Evolutionary conservation across 805 yeast genomes (phyloP), one percentile per base, ranked within the genome.

Genomic region (Candida sphagnicola): DNA sequence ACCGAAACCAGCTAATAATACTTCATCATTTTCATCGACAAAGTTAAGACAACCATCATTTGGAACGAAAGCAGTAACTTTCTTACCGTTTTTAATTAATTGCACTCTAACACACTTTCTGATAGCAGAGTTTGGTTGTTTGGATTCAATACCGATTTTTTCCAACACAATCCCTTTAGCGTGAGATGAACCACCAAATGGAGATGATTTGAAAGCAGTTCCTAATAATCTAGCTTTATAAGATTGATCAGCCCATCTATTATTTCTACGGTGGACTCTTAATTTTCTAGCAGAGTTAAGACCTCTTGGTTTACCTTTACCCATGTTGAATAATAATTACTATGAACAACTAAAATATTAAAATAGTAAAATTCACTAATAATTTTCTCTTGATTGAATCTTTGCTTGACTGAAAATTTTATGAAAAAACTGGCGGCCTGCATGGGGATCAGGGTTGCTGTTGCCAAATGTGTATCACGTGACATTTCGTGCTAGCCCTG

Each of bases 61-160:
- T 76, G 99, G 99, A 70, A 93, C 99, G 95, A 93, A 93, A 74
- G 99, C 99, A 66, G 99, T 93, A 59, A 90, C 99, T 80, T 87
- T 91, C 85, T 91, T 93, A 81, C 99, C 98, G 87, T 93, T 93
- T 87, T 93, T 93, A 83, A 93, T 91, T 69, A 93, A 85, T 81
- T 93, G 98, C 53, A 93, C 99, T 85, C 98, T 89, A 74, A 93
- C 99, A 86, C 99, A 95, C 85, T 93, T 93, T 86, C 99, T 93
- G 71, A 93, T 91, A 78, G 99, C 99, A 65, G 99, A 93, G 95
- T 93, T 93, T 77, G 99, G 99, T 82, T 93, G 99, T 80, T 93
- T 93, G 73, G 99, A 95, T 82, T 93, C 98, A 74, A 93, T 84
- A 81, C 99, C 99, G 64, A 91, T 84, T 78, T 93, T 93, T 82